Evolutionary conservation across 2,329 filamentous ascomycete species (phyloP).

Genomic region (Sporothrix globosa): DNA sequence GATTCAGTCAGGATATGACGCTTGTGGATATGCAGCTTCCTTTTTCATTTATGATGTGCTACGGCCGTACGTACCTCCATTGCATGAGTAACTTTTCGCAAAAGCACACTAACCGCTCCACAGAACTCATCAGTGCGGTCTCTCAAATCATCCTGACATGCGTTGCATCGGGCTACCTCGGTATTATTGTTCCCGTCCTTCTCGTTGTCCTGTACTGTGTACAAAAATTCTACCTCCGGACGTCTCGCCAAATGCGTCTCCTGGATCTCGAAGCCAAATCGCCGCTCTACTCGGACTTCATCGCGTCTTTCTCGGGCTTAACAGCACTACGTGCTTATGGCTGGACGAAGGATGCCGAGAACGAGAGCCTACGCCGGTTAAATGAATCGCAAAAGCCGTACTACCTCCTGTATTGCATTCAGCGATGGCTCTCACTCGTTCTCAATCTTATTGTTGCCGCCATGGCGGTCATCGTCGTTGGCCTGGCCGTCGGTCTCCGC

Average conservation of each 20-base stretch:
- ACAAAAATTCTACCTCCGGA: constrained; percentile 56
- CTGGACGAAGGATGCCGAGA: constrained; percentile 51
- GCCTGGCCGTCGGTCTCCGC: constrained; percentile 44
- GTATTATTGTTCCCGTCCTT: constrained; percentile 50
- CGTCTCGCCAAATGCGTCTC: constrained; percentile 55
- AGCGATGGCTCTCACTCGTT: constrained; percentile 56
- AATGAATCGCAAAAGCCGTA: constrained; percentile 60
- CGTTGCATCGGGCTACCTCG: constrained; percentile 50
- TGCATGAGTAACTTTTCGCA: background rate
- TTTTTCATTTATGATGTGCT: constrained; percentile 33
- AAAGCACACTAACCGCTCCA: no score
- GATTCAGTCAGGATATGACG: constrained; percentile 32
- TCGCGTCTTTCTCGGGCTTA: constrained; percentile 53
- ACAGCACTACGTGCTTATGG: constrained; percentile 58
- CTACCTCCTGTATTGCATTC: constrained; percentile 60
- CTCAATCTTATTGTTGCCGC: constrained; percentile 46
- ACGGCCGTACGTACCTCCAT: constrained; percentile 24
- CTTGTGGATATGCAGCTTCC: constrained; percentile 32
- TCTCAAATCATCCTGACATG: constrained; percentile 53
- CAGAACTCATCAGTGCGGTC: constrained; percentile 40
- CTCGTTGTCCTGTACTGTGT: constrained; percentile 48
- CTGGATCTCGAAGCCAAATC: constrained; percentile 58
- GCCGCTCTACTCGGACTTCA: constrained; percentile 51
- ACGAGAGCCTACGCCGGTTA: constrained; percentile 52
- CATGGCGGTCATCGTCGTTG: constrained; percentile 45